Conservation (phyloP, 2,329 filamentous ascomycete genomes). For the Colletotrichum echinochloae region DNA sequence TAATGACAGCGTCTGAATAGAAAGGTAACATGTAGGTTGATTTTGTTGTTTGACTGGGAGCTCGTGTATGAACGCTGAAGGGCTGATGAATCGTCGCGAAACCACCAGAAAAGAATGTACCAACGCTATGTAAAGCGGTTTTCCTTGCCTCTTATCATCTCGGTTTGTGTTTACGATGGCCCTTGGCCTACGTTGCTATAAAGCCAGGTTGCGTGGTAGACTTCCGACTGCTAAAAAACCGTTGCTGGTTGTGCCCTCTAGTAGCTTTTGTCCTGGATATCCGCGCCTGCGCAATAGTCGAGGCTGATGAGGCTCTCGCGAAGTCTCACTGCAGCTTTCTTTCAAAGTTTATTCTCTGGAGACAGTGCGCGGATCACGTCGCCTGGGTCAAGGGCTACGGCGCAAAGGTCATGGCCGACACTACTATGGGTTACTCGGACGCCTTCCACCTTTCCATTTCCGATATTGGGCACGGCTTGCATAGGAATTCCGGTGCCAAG, state of each 20-base stretch:
- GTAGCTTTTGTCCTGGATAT: background rate
- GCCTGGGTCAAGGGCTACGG: background rate
- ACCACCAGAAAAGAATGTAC: background rate
- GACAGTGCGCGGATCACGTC: background rate
- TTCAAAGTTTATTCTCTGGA: background rate
- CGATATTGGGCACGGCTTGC: background rate
- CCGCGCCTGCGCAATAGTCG: background rate
- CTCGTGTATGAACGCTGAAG: background rate
- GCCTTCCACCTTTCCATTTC: background rate
- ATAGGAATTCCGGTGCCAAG: background rate
- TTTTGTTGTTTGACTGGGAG: background rate
- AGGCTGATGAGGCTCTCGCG: background rate
- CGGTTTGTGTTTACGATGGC: background rate
- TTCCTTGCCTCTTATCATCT: background rate
- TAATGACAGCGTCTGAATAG: conserved; percentile 7
- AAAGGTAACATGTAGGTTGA: background rate
- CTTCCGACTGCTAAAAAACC: background rate
- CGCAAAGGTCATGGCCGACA: background rate
- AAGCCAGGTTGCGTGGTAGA: background rate
- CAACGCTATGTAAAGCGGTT: background rate
- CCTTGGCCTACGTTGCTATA: background rate
- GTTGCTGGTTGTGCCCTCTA: background rate
- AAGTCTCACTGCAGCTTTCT: background rate
- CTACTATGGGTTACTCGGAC: background rate
- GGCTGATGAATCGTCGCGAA: background rate